A percentile compares a stretch with the other conserved stretches of the same genome.
Conservation (phyloP, 306 rosid species). For the Cicer bijugum region DNA sequence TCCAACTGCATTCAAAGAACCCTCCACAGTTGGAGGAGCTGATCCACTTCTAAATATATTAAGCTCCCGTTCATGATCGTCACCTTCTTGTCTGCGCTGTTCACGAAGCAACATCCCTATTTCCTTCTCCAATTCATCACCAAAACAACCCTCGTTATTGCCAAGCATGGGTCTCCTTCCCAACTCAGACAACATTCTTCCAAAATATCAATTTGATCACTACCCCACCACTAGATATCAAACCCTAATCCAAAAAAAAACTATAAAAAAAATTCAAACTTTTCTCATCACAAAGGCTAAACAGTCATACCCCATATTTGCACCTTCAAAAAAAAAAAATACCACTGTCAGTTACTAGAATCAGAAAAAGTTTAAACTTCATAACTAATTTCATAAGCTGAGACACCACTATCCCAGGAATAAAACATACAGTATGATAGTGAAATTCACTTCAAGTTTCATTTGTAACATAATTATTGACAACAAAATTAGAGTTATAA, state of each 20-base stretch:
- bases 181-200: constrained; percentile 77
- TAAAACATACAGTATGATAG: neutral
- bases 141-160: constrained; percentile 79
- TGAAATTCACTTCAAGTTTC: no score
- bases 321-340: neutral
- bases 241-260: constrained; percentile 20
- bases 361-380: neutral
- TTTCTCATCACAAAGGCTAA: neutral
- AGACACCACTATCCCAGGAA: neutral
- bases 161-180: constrained; percentile 79
- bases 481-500: neutral
- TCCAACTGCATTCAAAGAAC: constrained; percentile 30
- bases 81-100: neutral
- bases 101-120: constrained; percentile 73
- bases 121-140: constrained; percentile 87
- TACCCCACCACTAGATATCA: neutral
- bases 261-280: neutral
- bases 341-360: neutral
- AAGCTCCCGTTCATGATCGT: constrained; percentile 8
- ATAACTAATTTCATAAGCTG: neutral
- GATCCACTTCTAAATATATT: constrained; percentile 32
- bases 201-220: constrained; percentile 38
- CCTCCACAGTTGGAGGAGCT: constrained; percentile 35
- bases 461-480: no score
- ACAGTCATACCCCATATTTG: neutral